Percentiles rank a stretch among this genome's conserved stretches.
Conservation (phyloP, 331 rosid species). For the Malus hybrid region DNA sequence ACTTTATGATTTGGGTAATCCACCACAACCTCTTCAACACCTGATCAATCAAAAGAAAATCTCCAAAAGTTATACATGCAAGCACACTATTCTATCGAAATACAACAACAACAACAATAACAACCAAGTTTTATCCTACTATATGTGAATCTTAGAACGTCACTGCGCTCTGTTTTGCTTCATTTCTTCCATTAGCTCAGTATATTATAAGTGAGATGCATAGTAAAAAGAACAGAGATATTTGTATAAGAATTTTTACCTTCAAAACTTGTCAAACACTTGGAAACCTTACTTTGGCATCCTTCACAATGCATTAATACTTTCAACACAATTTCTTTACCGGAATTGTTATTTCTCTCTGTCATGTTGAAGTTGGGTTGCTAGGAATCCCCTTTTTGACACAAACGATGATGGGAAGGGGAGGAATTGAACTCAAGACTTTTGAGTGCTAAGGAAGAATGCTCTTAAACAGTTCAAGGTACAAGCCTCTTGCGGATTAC, state of each 20-base stretch:
- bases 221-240: background rate
- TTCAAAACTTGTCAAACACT: slow-evolving; percentile 42
- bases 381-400: background rate
- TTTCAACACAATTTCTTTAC: slow-evolving; percentile 46
- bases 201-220: background rate
- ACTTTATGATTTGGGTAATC: slow-evolving; percentile 16
- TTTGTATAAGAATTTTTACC: slow-evolving; percentile 26
- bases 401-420: background rate
- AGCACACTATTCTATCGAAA: background rate
- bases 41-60: background rate
- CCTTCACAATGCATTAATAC: slow-evolving; percentile 72
- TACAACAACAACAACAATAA: background rate
- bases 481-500: too few relatives aligned
- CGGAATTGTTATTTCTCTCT: background rate
- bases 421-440: background rate
- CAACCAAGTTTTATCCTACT: too few relatives aligned
- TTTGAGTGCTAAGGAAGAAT: too few relatives aligned
- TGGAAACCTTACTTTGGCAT: slow-evolving; percentile 46
- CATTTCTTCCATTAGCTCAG: too few relatives aligned
- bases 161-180: too few relatives aligned
- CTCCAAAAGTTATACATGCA: background rate
- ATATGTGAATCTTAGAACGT: too few relatives aligned
- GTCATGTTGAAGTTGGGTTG: background rate
- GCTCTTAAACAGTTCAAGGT: too few relatives aligned
- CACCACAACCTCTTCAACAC: slow-evolving; percentile 24